phyloP scores from a whole-genome alignment of 805 yeast species.

The Suhomyces prunicola region DNA sequence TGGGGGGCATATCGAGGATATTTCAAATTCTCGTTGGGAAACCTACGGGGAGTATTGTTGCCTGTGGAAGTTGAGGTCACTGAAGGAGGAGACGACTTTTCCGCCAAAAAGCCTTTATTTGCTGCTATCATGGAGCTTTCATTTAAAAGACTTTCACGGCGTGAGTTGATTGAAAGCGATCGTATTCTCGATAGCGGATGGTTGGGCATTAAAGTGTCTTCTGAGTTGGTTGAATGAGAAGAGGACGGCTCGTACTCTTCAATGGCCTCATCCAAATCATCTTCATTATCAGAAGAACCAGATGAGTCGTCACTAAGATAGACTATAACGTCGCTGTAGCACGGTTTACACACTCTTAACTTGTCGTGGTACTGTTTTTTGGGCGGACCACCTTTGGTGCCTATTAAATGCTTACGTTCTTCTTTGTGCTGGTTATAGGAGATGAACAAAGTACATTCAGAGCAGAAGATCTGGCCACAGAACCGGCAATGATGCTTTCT shows the following conservation, averaged over 20 bases:
- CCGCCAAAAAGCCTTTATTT: conserved; percentile 9
- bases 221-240: conserved; percentile 5
- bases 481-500: conserved; percentile 93
- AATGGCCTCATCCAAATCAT: conserved; percentile 13
- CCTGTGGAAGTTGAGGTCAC: neutral
- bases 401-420: conserved; percentile 20
- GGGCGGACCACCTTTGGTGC: neutral
- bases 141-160: conserved; percentile 15
- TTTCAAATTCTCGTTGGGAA: conserved; percentile 9
- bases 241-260: neutral
- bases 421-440: conserved; percentile 54
- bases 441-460: conserved; percentile 68
- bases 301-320: conserved; percentile 65
- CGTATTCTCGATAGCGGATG: conserved; percentile 29
- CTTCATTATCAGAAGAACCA: conserved; percentile 22
- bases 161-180: conserved; percentile 26
- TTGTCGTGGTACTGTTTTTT: conserved; percentile 59
- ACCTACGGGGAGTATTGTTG: conserved; percentile 1
- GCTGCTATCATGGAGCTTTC: conserved; percentile 3
- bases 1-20: conserved; percentile 34
- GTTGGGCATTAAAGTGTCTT: conserved; percentile 17
- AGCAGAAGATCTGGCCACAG: conserved; percentile 94
- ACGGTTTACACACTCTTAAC: conserved; percentile 73
- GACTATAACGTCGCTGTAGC: conserved; percentile 68
- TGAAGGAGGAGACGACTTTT: neutral